Percentiles rank a stretch among this genome's conserved stretches.
Conservation (phyloP, 106 monocot species). For the Dactylorhiza incarnata region DNA sequence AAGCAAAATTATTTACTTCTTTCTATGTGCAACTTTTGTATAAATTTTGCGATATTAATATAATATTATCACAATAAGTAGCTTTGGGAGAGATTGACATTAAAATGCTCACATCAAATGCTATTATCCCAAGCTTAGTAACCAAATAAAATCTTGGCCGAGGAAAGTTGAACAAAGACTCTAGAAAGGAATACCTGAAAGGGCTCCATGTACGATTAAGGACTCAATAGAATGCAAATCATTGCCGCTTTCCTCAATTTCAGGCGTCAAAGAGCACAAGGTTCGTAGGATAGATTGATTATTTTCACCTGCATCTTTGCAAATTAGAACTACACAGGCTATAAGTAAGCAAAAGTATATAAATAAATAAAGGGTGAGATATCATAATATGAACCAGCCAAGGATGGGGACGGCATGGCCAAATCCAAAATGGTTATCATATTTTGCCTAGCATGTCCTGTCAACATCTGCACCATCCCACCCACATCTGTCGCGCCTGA, state of each 20-base stretch:
- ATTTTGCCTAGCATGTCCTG: conserved; percentile 69
- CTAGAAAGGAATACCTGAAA: conserved; percentile 40
- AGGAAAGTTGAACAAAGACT: neutral
- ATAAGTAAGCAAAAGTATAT: neutral
- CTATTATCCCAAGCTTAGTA: neutral
- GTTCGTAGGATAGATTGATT: conserved; percentile 31
- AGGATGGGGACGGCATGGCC: conserved; percentile 72
- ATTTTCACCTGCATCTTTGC: conserved; percentile 22
- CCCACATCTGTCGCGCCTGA: conserved; percentile 54
- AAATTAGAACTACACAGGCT: neutral
- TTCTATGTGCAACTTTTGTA: no score
- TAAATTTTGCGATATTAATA: no score
- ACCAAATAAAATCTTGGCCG: neutral
- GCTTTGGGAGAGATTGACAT: neutral
- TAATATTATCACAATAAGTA: neutral
- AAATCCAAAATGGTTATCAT: conserved; percentile 62
- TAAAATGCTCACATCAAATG: neutral
- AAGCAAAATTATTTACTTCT: no score
- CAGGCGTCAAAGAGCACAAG: conserved; percentile 63
- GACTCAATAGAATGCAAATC: conserved; percentile 61
- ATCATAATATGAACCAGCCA: conserved; percentile 42
- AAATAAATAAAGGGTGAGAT: neutral
- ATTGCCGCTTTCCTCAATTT: conserved; percentile 49
- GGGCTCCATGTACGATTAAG: conserved; percentile 54
- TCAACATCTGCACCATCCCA: conserved; percentile 43